Evolutionary conservation across 352 stramenopile genomes (phyloP), one percentile per base, ranked within the genome.

Genomic region (Phytophthora quininea): DNA sequence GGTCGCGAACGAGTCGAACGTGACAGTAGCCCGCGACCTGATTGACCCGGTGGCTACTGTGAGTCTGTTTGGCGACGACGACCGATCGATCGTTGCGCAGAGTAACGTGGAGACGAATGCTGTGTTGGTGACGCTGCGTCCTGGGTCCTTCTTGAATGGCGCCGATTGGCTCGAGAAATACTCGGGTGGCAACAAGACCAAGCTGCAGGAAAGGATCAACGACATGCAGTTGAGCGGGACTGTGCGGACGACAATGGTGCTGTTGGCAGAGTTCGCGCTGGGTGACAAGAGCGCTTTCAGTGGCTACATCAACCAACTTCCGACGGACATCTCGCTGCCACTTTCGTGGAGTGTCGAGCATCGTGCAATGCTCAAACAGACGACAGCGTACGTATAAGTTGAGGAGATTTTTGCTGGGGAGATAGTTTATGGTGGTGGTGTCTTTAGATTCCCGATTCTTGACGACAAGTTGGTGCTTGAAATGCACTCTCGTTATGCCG

Each of bases 291-390:
- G 84, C 62, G 58, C 52, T 14, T 89, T 89, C 54, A 24, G 64
- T 48, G 80, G 82, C 19, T 92, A 92, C 69, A 80, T 90, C 47
- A 46, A 80, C 51, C 82, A 91, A 58, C 77, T 92, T 2, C 84
- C 82, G 19, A 51, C 46, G 7, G 31, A 15, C 11, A 79, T 92
- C 52, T 69, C 73, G 40, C 57, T 92, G 58, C 84, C 84, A 12
- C 67, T 91, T 35, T 68, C 56, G 2, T 92, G 84, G 84, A 69
- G 46, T 15, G 8, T 47, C 24, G 48, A 63, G 7, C 40, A 54
- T 30, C 76, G 66, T 8, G 54, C 71, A 32, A 64, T 76, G 51
- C 74, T 92, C n/a, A 68, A 75, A 61, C 53, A 72, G 38, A 90
- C 84, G 6, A 79, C 82, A 19, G 78, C 82, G 76, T 88, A 74